Percentiles rank a stretch among this genome's conserved stretches.
Conservation (phyloP, 2,329 filamentous ascomycete species). For the Akanthomyces dipterigenus region DNA sequence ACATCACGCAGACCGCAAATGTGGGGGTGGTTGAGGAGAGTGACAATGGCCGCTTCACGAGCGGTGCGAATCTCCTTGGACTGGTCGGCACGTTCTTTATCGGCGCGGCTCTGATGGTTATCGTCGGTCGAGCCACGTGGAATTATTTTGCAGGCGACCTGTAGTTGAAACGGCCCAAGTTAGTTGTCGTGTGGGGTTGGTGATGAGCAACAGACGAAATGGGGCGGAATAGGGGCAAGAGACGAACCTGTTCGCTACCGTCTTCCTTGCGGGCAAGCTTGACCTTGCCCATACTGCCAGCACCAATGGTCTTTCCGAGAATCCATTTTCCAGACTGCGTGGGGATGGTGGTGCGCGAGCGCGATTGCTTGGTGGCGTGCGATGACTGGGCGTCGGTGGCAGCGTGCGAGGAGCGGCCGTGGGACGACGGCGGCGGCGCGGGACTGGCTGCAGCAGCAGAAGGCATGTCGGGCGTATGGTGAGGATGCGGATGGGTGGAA, state of each 20-base stretch:
- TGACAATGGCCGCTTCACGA: slow-evolving; percentile 92
- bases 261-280: slow-evolving; percentile 90
- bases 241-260: slow-evolving; percentile 76
- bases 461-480: slow-evolving; percentile 38
- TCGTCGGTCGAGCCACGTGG: slow-evolving; percentile 86
- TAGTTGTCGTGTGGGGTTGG: slow-evolving; percentile 1
- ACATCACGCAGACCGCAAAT: slow-evolving; percentile 95
- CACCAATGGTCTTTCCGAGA: slow-evolving; percentile 92
- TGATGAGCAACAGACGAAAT: background rate
- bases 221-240: background rate
- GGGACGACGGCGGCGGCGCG: slow-evolving; percentile 43
- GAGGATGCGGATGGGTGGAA: slow-evolving; percentile 31
- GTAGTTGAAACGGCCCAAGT: slow-evolving; percentile 7
- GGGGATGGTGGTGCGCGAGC: slow-evolving; percentile 74
- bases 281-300: slow-evolving; percentile 98
- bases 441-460: slow-evolving; percentile 44
- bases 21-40: slow-evolving; percentile 86
- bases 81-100: slow-evolving; percentile 86
- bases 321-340: slow-evolving; percentile 90
- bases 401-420: slow-evolving; percentile 36
- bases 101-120: slow-evolving; percentile 59
- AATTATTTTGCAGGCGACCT: slow-evolving; percentile 97
- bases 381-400: slow-evolving; percentile 29
- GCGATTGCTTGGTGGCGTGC: slow-evolving; percentile 43
- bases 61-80: slow-evolving; percentile 95